Conservation (phyloP, 164 flowering plant species). For the Stephania japonica region DNA sequence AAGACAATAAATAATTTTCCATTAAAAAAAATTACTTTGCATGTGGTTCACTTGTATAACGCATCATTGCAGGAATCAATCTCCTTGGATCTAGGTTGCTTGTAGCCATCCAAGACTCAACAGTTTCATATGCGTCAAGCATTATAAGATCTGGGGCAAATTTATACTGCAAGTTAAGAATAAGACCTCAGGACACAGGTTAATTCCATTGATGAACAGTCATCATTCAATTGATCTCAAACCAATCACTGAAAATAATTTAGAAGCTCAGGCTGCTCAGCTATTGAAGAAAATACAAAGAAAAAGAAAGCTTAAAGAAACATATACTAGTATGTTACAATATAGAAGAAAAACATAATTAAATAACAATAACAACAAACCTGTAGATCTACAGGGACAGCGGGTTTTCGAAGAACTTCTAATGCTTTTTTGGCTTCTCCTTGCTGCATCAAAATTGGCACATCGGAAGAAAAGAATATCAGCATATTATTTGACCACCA, state of each 20-base stretch:
- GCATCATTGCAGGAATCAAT: conserved; percentile 99
- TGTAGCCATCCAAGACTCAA: conserved; percentile 90
- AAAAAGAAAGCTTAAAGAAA: not conserved
- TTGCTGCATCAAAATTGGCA: conserved; percentile 45
- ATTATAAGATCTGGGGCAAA: conserved; percentile 96
- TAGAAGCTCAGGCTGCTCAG: not conserved
- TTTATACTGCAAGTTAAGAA: conserved; percentile 70
- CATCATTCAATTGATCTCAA: not conserved
- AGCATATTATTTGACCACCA: not conserved
- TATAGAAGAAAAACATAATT: not conserved
- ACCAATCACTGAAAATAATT: not conserved
- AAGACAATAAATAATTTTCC: not conserved
- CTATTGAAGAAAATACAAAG: not conserved
- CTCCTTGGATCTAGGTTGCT: conserved; percentile 84
- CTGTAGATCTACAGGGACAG: conserved; percentile 84
- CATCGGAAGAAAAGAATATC: not conserved
- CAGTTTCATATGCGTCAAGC: conserved; percentile 99
- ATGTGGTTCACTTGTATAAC: conserved; percentile 98
- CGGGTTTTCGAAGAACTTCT: conserved; percentile 85
- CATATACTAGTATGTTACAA: not conserved
- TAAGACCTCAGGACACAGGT: not conserved
- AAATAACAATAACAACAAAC: conserved; percentile 30
- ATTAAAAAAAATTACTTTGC: conserved; percentile 53
- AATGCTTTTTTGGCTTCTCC: conserved; percentile 97
- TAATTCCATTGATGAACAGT: not conserved